Conservation (phyloP, 2,329 filamentous ascomycete genomes). For the Claviceps paspali region DNA sequence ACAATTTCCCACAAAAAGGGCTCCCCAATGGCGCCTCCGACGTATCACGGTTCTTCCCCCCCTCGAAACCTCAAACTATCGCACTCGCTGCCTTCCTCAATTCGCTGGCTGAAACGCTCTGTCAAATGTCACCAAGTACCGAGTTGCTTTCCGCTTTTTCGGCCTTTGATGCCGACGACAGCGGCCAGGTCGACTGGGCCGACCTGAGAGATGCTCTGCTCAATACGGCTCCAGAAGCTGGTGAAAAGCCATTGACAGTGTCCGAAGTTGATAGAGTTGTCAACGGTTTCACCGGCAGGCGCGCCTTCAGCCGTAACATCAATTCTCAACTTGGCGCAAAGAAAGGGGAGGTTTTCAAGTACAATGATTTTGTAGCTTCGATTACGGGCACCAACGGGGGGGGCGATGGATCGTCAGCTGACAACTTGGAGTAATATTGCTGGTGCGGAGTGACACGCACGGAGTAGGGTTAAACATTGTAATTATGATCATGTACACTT, state of each 20-base stretch:
- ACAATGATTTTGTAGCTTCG: slow-evolving; percentile 76
- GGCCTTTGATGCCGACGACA: slow-evolving; percentile 92
- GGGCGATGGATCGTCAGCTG: slow-evolving; percentile 14
- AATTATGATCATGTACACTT: neutral
- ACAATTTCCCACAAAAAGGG: slow-evolving; percentile 32
- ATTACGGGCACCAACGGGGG: slow-evolving; percentile 39
- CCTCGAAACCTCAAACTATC: slow-evolving; percentile 54
- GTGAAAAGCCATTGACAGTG: slow-evolving; percentile 47
- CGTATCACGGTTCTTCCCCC: slow-evolving; percentile 70
- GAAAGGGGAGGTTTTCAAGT: slow-evolving; percentile 80
- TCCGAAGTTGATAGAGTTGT: slow-evolving; percentile 78
- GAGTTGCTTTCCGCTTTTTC: slow-evolving; percentile 84
- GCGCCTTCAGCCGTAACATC: slow-evolving; percentile 60
- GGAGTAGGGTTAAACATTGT: no score
- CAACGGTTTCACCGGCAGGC: slow-evolving; percentile 66
- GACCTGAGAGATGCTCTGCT: slow-evolving; percentile 74
- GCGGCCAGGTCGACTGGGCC: slow-evolving; percentile 72
- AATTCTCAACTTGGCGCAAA: slow-evolving; percentile 37
- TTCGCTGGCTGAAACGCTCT: slow-evolving; percentile 59
- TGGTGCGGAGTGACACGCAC: no score
- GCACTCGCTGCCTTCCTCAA: slow-evolving; percentile 78
- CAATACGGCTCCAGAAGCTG: slow-evolving; percentile 64
- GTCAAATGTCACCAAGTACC: slow-evolving; percentile 56
- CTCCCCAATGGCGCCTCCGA: slow-evolving; percentile 57
- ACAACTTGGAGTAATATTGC: slow-evolving; percentile 11